phyloP scores from a whole-genome alignment of 208 protist genomes.

The Trypanosoma brucei region DNA sequence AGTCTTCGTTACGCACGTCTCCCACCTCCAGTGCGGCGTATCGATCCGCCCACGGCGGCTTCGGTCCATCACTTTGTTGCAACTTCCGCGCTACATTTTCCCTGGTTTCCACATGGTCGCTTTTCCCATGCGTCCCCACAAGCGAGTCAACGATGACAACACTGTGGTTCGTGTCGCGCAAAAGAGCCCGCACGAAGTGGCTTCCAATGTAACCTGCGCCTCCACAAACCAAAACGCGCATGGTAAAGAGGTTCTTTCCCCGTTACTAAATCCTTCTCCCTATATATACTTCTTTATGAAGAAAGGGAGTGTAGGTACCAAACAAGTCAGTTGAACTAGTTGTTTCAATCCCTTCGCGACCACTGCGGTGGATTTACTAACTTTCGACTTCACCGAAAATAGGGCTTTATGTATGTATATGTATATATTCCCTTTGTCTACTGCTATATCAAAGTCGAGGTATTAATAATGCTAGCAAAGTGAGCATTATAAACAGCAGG shows the following conservation, averaged over 20 bases:
- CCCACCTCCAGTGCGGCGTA: constrained; percentile 66
- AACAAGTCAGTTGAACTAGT: too few relatives aligned
- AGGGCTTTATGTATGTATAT: background rate
- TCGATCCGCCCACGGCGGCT: constrained; percentile 11
- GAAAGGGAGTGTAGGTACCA: too few relatives aligned
- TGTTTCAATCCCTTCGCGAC: too few relatives aligned
- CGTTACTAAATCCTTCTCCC: background rate
- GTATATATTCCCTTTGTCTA: background rate
- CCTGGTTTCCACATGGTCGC: constrained; percentile 52
- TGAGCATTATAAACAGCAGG: too few relatives aligned
- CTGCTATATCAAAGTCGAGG: background rate
- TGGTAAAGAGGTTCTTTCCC: constrained; percentile 17
- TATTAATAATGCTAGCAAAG: too few relatives aligned
- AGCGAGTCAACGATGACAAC: constrained; percentile 95
- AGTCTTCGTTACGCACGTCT: constrained; percentile 80
- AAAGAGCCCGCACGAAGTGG: constrained; percentile 93
- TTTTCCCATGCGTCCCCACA: constrained; percentile 57
- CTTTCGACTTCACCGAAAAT: too few relatives aligned
- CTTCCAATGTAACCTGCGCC: constrained; percentile 97
- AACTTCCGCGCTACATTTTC: constrained; percentile 28
- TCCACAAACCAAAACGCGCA: constrained; percentile 93
- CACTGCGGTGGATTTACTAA: too few relatives aligned
- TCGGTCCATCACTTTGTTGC: background rate
- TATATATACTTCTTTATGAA: background rate
- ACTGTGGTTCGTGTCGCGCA: constrained; percentile 67